Percentiles rank a stretch among this genome's conserved stretches.
Conservation (phyloP, 495 filamentous ascomycete genomes). For the Penicillium goetzii region DNA sequence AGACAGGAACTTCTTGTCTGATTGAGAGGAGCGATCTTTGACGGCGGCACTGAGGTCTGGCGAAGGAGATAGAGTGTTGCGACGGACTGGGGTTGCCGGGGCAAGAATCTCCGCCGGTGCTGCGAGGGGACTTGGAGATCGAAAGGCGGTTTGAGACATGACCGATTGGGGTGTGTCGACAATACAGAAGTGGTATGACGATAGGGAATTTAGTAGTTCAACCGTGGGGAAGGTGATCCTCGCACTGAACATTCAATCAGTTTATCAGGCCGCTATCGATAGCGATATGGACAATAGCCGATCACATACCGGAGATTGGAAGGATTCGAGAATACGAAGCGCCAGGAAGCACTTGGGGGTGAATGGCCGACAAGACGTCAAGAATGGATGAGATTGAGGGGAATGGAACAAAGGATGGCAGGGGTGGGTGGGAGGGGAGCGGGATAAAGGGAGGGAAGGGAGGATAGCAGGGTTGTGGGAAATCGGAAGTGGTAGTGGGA, state of each 20-base stretch:
- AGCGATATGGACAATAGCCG: slow-evolving; percentile 14
- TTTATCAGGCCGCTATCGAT: slow-evolving; percentile 23
- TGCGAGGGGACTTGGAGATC: slow-evolving; percentile 43
- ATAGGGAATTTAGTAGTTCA: slow-evolving; percentile 14
- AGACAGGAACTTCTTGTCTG: slow-evolving; percentile 43
- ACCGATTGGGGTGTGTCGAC: slow-evolving; percentile 15
- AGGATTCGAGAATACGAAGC: slow-evolving; percentile 6
- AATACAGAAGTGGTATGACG: slow-evolving; percentile 20
- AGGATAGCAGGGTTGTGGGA: slow-evolving; percentile 26
- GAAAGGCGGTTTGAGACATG: slow-evolving; percentile 45
- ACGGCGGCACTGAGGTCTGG: slow-evolving; percentile 41
- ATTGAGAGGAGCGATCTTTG: slow-evolving; percentile 35
- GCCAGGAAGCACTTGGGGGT: not conserved
- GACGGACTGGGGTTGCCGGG: slow-evolving; percentile 41
- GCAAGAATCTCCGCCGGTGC: slow-evolving; percentile 46
- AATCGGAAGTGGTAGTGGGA: slow-evolving; percentile 33
- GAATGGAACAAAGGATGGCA: not conserved
- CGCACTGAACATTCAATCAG: slow-evolving; percentile 28
- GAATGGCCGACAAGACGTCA: not conserved
- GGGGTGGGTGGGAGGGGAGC: not conserved
- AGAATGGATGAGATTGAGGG: not conserved
- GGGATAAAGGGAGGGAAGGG: slow-evolving; percentile 12
- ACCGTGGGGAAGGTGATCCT: slow-evolving; percentile 29
- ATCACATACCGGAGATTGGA: slow-evolving; percentile 39
- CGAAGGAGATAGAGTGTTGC: slow-evolving; percentile 47